phyloP scores from a whole-genome alignment of 2,329 filamentous ascomycete genomes.

The Myriosclerotinia scirpicola region DNA sequence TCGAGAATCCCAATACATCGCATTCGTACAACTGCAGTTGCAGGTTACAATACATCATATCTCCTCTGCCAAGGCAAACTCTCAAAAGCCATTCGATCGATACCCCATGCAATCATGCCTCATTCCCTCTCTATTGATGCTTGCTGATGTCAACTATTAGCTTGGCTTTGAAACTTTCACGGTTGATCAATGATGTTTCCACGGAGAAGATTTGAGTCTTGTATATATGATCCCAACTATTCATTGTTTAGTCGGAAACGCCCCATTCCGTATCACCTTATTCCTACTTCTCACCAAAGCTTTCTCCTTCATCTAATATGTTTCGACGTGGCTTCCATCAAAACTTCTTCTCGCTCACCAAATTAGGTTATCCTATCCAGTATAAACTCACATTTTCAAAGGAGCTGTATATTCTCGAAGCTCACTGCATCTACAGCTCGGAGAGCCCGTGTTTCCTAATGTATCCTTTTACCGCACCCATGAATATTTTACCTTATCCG shows the following conservation, averaged over 20 bases:
- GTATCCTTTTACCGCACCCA: neutral
- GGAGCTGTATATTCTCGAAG: neutral
- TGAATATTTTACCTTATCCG: neutral
- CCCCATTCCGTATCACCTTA: slow-evolving; percentile 3
- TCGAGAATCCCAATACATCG: neutral
- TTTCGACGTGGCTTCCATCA: neutral
- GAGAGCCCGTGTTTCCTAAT: slow-evolving; percentile 19
- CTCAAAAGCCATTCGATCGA: slow-evolving; percentile 1
- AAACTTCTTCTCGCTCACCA: neutral
- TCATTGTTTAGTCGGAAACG: slow-evolving; percentile 11
- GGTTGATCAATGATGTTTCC: neutral
- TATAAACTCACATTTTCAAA: neutral
- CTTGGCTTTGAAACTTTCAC: slow-evolving; percentile 10
- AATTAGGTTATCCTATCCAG: neutral
- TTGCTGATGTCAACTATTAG: slow-evolving; percentile 17
- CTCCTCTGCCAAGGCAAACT: slow-evolving; percentile 10
- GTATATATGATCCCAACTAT: neutral
- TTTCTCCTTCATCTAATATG: neutral
- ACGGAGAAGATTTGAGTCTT: neutral
- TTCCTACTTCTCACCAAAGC: slow-evolving; percentile 1
- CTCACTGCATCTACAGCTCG: slow-evolving; percentile 20
- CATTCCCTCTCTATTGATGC: neutral
- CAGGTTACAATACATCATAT: slow-evolving; percentile 20
- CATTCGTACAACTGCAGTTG: neutral
- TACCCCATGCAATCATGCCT: neutral